A percentile compares a stretch with the other conserved stretches of the same genome.
phyloP scores from a whole-genome alignment of 2,329 filamentous ascomycete genomes.

The Arachnomyces sp. region DNA sequence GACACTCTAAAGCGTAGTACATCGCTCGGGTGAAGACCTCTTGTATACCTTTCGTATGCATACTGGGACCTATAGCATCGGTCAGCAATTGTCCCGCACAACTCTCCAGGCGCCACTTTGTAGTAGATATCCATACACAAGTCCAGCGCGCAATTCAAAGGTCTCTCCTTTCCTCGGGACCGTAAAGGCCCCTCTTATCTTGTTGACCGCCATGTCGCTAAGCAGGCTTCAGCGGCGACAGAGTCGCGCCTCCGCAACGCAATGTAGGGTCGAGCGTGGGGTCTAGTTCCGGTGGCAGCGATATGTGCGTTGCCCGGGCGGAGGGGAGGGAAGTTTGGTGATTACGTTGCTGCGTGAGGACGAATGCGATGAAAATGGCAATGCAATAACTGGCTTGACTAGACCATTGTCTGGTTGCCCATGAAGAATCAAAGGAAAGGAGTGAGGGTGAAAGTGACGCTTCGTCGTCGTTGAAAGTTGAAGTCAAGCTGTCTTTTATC shows the following conservation, averaged over 20 bases:
- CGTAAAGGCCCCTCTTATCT: constrained; percentile 88
- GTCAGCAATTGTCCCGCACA: constrained; percentile 26
- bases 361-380: no score
- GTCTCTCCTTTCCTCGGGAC: constrained; percentile 95
- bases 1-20: not conserved
- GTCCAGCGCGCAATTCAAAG: constrained; percentile 87
- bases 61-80: constrained; percentile 69
- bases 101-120: constrained; percentile 4
- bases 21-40: not conserved
- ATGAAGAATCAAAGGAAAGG: no score
- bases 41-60: constrained; percentile 74
- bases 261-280: no score
- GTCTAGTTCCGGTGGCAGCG: no score
- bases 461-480: no score
- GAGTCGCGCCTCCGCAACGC: constrained; percentile 24
- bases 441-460: no score
- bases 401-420: no score
- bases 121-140: constrained; percentile 51
- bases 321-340: no score
- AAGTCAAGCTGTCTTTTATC: not conserved
- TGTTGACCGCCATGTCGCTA: constrained; percentile 77
- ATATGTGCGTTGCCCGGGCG: no score
- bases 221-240: constrained; percentile 29
- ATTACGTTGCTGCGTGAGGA: no score
- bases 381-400: no score